These are phyloP conservation scores for Penicillium sumatraense DNA, from an alignment of 2,329 filamentous ascomycete species.

Conservation along the genomic window DNA sequence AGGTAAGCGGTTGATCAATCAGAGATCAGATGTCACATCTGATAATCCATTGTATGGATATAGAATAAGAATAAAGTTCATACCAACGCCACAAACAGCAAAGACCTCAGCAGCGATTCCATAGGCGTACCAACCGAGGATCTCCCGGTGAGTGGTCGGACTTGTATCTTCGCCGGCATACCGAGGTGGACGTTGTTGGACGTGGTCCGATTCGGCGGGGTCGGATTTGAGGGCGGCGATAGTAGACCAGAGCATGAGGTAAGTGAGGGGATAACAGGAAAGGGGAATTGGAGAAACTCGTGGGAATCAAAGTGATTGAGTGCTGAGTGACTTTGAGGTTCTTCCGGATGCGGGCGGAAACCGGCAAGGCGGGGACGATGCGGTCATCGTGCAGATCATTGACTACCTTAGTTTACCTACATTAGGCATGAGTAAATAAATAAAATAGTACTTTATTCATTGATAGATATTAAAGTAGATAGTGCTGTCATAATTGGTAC, in stretches of 20 bases:
- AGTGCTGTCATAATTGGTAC: no score
- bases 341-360: slow-evolving; percentile 27
- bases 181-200: slow-evolving; percentile 47
- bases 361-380: background rate
- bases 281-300: background rate
- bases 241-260: slow-evolving; percentile 24
- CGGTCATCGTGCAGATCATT: background rate
- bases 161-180: slow-evolving; percentile 86
- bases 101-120: slow-evolving; percentile 95
- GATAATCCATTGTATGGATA: no score
- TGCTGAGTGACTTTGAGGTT: background rate
- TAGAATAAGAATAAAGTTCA: slow-evolving; percentile 6
- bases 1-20: no score
- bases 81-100: slow-evolving; percentile 79
- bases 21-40: no score
- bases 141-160: slow-evolving; percentile 78
- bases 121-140: slow-evolving; percentile 90
- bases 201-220: slow-evolving; percentile 11
- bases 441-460: no score
- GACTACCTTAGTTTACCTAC: no score
- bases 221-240: slow-evolving; percentile 21
- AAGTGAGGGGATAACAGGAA: background rate
- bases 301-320: background rate
- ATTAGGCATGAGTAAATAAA: no score
- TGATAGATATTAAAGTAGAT: no score